Conservation (phyloP, 2,329 filamentous ascomycete genomes). For the Colletotrichum tabaci region DNA sequence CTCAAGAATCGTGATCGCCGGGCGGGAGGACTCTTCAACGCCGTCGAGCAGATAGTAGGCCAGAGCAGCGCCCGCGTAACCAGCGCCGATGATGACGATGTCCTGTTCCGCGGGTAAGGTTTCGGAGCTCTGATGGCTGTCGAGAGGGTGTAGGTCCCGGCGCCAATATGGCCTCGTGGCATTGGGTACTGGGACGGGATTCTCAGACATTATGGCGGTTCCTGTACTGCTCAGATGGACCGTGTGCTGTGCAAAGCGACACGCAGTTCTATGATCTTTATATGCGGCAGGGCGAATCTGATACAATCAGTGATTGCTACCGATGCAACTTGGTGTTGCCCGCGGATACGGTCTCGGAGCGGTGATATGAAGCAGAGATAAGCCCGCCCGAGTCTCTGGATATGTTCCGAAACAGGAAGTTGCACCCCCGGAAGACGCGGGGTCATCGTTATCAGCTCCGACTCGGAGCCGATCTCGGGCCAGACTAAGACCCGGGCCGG, state of each 20-base stretch:
- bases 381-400: neutral
- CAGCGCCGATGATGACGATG: conserved; percentile 42
- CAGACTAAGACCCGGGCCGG: conserved; percentile 4
- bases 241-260: neutral
- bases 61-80: conserved; percentile 33
- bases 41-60: conserved; percentile 30
- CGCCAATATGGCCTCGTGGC: conserved; percentile 37
- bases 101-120: conserved; percentile 34
- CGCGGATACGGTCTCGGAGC: neutral
- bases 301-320: neutral
- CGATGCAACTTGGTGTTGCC: neutral
- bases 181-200: conserved; percentile 26
- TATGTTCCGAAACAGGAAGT: neutral
- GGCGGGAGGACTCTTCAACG: neutral
- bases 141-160: conserved; percentile 29
- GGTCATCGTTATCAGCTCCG: conserved; percentile 18
- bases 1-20: conserved; percentile 38
- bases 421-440: conserved; percentile 21
- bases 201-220: conserved; percentile 4
- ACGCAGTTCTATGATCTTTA: neutral
- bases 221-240: too few species aligned
- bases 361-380: neutral
- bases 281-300: too few species aligned
- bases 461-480: conserved; percentile 32
- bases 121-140: conserved; percentile 39